Conservation (phyloP, 305 asterid species). For the Plantago rigida region DNA sequence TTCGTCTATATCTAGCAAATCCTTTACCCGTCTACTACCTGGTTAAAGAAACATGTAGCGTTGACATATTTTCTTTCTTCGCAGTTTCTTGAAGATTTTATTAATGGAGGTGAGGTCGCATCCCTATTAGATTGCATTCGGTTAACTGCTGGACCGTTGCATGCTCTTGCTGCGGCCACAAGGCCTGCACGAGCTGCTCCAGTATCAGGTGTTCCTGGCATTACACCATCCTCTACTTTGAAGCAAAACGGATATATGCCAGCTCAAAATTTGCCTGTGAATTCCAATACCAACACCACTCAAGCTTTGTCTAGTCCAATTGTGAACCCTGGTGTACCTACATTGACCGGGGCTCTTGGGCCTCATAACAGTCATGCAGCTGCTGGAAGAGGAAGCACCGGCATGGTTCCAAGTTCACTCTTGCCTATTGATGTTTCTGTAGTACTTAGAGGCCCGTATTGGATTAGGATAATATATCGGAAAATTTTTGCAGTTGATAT, state of each 20-base stretch:
- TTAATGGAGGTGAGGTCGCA: slow-evolving; percentile 92
- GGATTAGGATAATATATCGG: slow-evolving; percentile 93
- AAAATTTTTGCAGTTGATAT: slow-evolving; percentile 93
- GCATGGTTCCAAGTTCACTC: slow-evolving; percentile 97
- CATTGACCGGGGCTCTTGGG: slow-evolving; percentile 46
- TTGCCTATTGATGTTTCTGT: slow-evolving; percentile 98
- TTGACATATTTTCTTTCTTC: slow-evolving; percentile 10
- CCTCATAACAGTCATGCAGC: slow-evolving; percentile 50
- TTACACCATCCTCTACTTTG: slow-evolving; percentile 49
- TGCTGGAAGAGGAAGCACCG: slow-evolving; percentile 94
- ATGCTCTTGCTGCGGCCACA: slow-evolving; percentile 98
- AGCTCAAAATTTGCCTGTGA: slow-evolving; percentile 50
- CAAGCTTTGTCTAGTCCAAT: slow-evolving; percentile 62
- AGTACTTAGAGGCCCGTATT: slow-evolving; percentile 94
- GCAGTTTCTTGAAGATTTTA: slow-evolving; percentile 97
- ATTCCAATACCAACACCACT: slow-evolving; percentile 40
- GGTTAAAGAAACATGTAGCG: slow-evolving; percentile 17
- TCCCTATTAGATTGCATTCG: slow-evolving; percentile 95
- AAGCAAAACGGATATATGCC: slow-evolving; percentile 60
- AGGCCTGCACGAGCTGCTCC: slow-evolving; percentile 99
- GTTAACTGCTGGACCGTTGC: slow-evolving; percentile 96
- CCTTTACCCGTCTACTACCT: slow-evolving; percentile 14
- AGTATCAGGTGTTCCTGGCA: slow-evolving; percentile 70
- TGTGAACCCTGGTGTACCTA: slow-evolving; percentile 42
- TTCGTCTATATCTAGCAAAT: slow-evolving; percentile 11